Conservation (phyloP, 176 grass and related monocot species). For the Carex parvula region DNA sequence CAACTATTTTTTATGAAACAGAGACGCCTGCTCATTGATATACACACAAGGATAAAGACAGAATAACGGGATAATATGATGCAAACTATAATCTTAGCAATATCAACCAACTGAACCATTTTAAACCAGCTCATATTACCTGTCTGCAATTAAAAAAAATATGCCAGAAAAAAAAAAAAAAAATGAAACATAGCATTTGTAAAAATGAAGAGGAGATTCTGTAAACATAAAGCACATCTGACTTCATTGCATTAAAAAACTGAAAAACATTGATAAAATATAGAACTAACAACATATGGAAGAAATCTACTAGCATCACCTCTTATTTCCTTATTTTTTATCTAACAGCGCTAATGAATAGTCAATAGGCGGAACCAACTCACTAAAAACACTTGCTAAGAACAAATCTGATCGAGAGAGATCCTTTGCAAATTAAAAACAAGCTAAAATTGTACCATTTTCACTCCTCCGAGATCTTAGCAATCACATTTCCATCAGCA, state of each 20-base stretch:
- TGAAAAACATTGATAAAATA: background rate
- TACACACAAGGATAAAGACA: background rate
- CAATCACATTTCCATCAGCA: constrained; percentile 4
- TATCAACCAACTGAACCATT: background rate
- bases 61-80: background rate
- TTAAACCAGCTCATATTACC: background rate
- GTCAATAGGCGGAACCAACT: background rate
- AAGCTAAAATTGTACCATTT: background rate
- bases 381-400: background rate
- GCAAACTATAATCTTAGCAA: background rate
- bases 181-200: background rate
- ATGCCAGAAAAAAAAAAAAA: background rate
- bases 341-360: background rate
- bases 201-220: background rate
- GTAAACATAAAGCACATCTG: background rate
- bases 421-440: background rate
- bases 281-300: background rate
- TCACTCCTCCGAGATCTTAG: constrained; percentile 9
- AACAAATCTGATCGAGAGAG: background rate
- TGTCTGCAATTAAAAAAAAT: background rate
- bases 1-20: background rate
- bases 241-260: background rate
- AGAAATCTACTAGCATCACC: background rate
- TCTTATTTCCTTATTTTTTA: background rate
- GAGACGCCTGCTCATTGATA: background rate